These are phyloP conservation scores for Arachis stenosperma DNA, from an alignment of 306 rosid genomes.

Conservation along the genomic window DNA sequence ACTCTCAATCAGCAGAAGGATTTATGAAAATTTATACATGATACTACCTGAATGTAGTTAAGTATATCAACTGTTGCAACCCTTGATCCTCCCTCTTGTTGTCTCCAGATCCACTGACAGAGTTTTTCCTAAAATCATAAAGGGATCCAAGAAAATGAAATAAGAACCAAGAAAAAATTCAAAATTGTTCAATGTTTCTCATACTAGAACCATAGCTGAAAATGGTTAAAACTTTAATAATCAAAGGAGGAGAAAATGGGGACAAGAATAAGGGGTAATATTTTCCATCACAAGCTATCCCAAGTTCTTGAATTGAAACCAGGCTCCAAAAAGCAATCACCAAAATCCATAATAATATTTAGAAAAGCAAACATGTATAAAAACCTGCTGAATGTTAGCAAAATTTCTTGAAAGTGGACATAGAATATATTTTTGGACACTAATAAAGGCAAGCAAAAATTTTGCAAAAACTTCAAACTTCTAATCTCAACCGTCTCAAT, in stretches of 20 bases:
- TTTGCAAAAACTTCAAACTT: background rate
- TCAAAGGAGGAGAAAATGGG: background rate
- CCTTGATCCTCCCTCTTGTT: conserved; percentile 83
- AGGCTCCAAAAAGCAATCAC: conserved; percentile 8
- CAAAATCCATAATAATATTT: background rate
- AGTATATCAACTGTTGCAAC: conserved; percentile 66
- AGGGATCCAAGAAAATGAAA: conserved; percentile 12
- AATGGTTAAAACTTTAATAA: no score
- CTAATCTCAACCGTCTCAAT: background rate
- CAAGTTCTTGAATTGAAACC: background rate
- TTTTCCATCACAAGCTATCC: background rate
- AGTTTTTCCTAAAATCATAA: conserved; percentile 72
- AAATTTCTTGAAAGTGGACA: background rate
- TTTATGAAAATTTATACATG: background rate
- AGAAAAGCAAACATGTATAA: background rate
- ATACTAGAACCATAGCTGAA: no score
- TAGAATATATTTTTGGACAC: background rate
- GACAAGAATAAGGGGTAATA: background rate
- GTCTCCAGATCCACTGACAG: conserved; percentile 80
- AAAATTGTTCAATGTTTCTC: no score
- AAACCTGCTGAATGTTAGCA: background rate
- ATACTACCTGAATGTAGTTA: conserved; percentile 69
- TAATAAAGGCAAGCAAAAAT: background rate
- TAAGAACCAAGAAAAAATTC: background rate
- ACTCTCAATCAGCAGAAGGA: conserved; percentile 16